Conservation (phyloP, 345 rosid species). For the Noccaea bulbosa region DNA sequence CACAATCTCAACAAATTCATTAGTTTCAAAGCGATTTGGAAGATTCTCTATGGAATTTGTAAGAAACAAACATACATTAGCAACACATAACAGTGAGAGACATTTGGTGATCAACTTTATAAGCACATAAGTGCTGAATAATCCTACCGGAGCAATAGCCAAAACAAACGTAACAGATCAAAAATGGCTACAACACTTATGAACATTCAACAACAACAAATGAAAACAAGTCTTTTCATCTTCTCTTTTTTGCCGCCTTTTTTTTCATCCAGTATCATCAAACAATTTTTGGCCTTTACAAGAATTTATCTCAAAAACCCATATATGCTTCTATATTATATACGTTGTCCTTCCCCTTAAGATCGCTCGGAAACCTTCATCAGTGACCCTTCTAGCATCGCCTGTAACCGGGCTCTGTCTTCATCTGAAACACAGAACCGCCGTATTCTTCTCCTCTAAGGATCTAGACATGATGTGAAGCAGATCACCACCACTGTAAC, state of each 20-base stretch:
- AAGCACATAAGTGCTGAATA: constrained; percentile 28
- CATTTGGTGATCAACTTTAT: not conserved
- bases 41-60: not conserved
- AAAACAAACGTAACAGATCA: constrained; percentile 30
- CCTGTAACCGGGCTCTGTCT: constrained; percentile 40
- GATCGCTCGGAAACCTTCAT: constrained; percentile 2
- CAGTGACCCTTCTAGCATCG: constrained; percentile 33
- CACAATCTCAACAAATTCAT: not conserved
- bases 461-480: constrained; percentile 54
- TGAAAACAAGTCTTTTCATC: constrained; percentile 2
- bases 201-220: constrained; percentile 14
- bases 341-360: constrained; percentile 25
- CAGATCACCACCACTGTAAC: constrained; percentile 77
- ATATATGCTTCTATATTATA: constrained; percentile 27
- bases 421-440: constrained; percentile 75
- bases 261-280: constrained; percentile 31
- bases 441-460: constrained; percentile 50
- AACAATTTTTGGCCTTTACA: constrained; percentile 8
- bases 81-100: too few relatives aligned
- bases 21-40: not conserved
- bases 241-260: constrained; percentile 20
- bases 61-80: not conserved
- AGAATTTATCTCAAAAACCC: constrained; percentile 14
- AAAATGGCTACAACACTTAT: constrained; percentile 41
- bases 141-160: constrained; percentile 26